Percentiles rank a stretch among this genome's conserved stretches.
These are phyloP conservation scores for Ceratocystis huliohia DNA, from an alignment of 2,329 filamentous ascomycete genomes.

Conservation along the genomic window DNA sequence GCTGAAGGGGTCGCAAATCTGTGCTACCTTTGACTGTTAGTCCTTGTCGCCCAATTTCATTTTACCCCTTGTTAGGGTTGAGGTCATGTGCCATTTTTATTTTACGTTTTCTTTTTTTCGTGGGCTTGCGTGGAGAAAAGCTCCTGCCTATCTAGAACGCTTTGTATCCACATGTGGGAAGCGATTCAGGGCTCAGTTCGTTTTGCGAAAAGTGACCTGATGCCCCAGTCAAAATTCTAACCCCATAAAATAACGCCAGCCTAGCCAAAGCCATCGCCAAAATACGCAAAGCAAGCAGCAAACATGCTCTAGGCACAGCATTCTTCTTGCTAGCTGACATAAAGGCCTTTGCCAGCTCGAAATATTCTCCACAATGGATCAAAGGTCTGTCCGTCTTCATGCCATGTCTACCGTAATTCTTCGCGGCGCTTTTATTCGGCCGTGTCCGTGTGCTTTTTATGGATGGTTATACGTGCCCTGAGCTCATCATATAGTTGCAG, in stretches of 20 bases:
- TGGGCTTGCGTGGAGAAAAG: not conserved
- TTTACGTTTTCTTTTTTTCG: not conserved
- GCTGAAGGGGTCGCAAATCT: not conserved
- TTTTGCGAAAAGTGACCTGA: not conserved
- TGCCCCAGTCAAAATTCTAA: not conserved
- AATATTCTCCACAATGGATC: not conserved
- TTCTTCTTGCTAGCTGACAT: not conserved
- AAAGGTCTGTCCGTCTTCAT: conserved; percentile 6
- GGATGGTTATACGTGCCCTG: not conserved
- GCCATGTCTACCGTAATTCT: not conserved
- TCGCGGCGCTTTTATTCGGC: conserved; percentile 7
- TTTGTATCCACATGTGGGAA: too few species aligned
- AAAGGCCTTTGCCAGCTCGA: not conserved
- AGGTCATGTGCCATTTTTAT: not conserved
- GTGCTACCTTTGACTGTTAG: not conserved
- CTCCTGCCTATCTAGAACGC: too few species aligned
- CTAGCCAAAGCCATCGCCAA: not conserved
- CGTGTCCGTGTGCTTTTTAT: conserved; percentile 5
- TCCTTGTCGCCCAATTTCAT: not conserved
- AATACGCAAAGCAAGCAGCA: not conserved
- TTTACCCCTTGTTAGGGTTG: not conserved
- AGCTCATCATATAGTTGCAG: not conserved
- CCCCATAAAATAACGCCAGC: not conserved
- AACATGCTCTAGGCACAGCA: not conserved
- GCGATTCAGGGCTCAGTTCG: too few species aligned